Conservation (phyloP, 441 rosid species). For the Erysimum cheiri region DNA sequence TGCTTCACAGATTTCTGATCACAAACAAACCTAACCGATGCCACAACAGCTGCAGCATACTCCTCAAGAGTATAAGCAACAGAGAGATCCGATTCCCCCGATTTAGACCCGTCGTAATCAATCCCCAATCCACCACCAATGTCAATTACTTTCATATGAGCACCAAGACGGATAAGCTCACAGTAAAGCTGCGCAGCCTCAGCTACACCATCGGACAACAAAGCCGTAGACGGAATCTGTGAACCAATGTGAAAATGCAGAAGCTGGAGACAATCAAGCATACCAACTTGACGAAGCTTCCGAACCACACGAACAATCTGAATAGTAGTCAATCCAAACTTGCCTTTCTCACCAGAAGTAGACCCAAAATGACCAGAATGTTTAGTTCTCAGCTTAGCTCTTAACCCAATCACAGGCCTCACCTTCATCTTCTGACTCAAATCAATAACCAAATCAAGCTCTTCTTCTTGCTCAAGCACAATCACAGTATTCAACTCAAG, state of each 20-base stretch:
- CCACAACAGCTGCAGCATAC: constrained; percentile 86
- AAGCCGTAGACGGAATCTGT: constrained; percentile 82
- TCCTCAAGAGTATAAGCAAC: constrained; percentile 83
- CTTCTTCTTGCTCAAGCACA: constrained; percentile 94
- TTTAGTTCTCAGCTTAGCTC: constrained; percentile 91
- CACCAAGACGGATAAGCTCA: constrained; percentile 87
- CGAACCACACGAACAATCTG: constrained; percentile 80
- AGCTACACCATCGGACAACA: constrained; percentile 78
- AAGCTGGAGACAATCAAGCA: constrained; percentile 87
- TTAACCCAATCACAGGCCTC: constrained; percentile 78
- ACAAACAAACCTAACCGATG: constrained; percentile 67
- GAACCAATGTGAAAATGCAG: constrained; percentile 98
- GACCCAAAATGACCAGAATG: constrained; percentile 97
- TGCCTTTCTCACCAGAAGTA: constrained; percentile 94
- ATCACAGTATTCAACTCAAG: constrained; percentile 76
- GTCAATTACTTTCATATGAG: constrained; percentile 78
- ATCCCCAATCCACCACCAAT: constrained; percentile 95
- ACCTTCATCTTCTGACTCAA: constrained; percentile 66
- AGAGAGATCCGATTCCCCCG: constrained; percentile 79
- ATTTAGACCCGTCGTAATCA: constrained; percentile 93
- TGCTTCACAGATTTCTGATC: constrained; percentile 79
- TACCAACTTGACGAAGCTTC: constrained; percentile 66
- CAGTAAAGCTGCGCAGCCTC: constrained; percentile 95
- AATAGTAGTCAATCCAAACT: constrained; percentile 79
- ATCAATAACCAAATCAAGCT: constrained; percentile 73